Percentiles rank a stretch among this genome's conserved stretches.
These are phyloP conservation scores for Starmerella stigmatis DNA, from an alignment of 805 yeast species.

Conservation along the genomic window DNA sequence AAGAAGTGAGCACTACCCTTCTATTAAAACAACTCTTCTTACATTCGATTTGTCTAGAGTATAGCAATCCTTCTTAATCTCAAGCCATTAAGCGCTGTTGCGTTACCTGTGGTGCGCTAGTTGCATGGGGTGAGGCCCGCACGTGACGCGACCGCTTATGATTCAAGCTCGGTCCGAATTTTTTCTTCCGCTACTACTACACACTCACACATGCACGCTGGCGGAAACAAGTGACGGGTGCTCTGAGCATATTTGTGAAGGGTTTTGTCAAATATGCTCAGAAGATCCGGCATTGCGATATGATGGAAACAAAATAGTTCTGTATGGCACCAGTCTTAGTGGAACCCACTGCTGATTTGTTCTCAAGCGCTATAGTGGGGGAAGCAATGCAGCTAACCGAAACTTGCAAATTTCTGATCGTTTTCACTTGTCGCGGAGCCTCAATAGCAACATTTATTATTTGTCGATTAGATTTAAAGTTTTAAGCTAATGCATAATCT, in stretches of 20 bases:
- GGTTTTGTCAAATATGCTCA: not conserved
- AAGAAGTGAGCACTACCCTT: not conserved
- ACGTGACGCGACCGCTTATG: no score
- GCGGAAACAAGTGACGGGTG: not conserved
- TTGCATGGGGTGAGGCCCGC: no score
- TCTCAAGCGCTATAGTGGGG: conserved; percentile 22
- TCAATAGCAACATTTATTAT: no score
- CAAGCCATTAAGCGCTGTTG: no score
- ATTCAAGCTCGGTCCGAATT: no score
- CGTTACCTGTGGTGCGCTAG: no score
- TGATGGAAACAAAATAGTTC: conserved; percentile 21
- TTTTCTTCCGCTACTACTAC: no score
- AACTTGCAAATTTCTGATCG: conserved; percentile 24
- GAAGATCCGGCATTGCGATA: conserved; percentile 4
- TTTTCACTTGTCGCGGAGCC: not conserved
- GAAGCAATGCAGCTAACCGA: conserved; percentile 20
- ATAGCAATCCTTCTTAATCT: no score
- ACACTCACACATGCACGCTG: not conserved
- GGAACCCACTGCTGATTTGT: conserved; percentile 23
- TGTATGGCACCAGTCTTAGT: conserved; percentile 32
- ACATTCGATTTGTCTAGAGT: no score
- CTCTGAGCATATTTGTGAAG: not conserved
- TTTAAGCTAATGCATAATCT: no score
- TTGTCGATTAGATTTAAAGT: no score
- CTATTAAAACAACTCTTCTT: not conserved